phyloP scores from a whole-genome alignment of 495 filamentous ascomycete genomes.

The Aspergillus incahuasiensis region DNA sequence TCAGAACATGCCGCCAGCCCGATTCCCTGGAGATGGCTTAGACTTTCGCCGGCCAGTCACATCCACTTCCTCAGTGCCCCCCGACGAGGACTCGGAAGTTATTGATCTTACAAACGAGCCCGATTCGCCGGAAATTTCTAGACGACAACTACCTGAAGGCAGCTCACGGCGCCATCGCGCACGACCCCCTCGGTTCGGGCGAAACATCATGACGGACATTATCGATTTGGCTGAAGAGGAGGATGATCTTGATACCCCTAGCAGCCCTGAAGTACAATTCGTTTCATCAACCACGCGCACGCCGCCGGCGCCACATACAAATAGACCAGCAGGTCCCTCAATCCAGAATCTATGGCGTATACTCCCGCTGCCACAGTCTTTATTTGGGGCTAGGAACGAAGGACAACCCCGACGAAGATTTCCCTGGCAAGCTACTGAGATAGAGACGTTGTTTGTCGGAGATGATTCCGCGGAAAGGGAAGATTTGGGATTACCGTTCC shows the following conservation, averaged over 20 bases:
- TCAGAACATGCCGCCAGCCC: neutral
- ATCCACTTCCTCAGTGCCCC: constrained; percentile 25
- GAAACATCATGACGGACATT: neutral
- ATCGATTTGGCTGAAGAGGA: constrained; percentile 29
- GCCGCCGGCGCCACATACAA: constrained; percentile 7
- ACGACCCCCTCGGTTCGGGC: constrained; percentile 29
- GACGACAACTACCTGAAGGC: neutral
- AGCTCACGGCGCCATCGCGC: constrained; percentile 9
- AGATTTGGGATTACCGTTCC: constrained; percentile 11
- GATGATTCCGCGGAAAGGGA: constrained; percentile 17
- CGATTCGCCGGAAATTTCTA: constrained; percentile 30
- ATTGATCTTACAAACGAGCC: constrained; percentile 55
- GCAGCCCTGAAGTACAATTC: constrained; percentile 39
- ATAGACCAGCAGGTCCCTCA: neutral
- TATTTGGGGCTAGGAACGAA: neutral
- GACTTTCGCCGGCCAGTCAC: constrained; percentile 47
- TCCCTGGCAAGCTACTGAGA: constrained; percentile 10
- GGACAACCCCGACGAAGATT: constrained; percentile 15
- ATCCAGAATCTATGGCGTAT: constrained; percentile 6
- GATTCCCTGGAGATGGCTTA: constrained; percentile 44
- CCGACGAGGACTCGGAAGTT: constrained; percentile 31
- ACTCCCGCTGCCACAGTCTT: neutral
- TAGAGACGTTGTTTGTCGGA: constrained; percentile 22
- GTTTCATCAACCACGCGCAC: constrained; percentile 24
- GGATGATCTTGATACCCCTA: constrained; percentile 21